Base-by-base conservation (phyloP, 495 filamentous ascomycete genomes). In the Aspergillus sclerotioniger region DNA sequence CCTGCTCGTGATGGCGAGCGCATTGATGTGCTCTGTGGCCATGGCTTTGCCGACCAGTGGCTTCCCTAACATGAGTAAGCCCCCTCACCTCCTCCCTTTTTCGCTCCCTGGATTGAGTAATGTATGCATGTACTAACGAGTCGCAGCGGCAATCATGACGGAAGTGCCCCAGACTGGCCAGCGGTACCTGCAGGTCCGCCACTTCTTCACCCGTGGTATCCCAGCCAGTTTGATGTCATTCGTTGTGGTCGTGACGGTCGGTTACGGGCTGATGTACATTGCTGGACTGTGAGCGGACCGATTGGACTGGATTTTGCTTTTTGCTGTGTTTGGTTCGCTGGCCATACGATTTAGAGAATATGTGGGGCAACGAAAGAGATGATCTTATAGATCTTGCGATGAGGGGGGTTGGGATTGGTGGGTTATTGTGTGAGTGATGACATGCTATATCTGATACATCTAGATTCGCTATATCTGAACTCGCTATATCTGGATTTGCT, bases 11-110 rank as follows among this genome's bases (percentile, higher is more conserved):
- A 97, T 99, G 92, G 83, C 79, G 6, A 81, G 83, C 56, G 86
- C 86, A 9, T 62, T 89, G 52, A 88, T 89, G 84, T 85, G 83
- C 55, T 83, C 80, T 17, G 84, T 84, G 5, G 86, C 86, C 0
- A 98, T 98, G 93, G 94, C 83, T 3, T 71, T 99, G 70, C 94
- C 94, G 12, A 99, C 94, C 0, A 92, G 88, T 65, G 94, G 94
- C 15, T 99, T 99, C 70, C 94, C 94, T 2, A 99, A 99, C 67
- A 99, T 99, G 94, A 99, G 92, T 96, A 80, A 75, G 91, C 86
- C 56, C 32, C 53, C 62, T 44, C 37, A 39, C 37, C 55, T 51
- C 48, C 50, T 13, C 39, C 55, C 43, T 44, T 41, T 51, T 29
- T 32, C 19, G 48, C 20, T 46, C n/a, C 8, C 7, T 43, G 21